Evolutionary conservation across 768 basidiomycete genomes (phyloP).

Genomic region (Trametes maxima): DNA sequence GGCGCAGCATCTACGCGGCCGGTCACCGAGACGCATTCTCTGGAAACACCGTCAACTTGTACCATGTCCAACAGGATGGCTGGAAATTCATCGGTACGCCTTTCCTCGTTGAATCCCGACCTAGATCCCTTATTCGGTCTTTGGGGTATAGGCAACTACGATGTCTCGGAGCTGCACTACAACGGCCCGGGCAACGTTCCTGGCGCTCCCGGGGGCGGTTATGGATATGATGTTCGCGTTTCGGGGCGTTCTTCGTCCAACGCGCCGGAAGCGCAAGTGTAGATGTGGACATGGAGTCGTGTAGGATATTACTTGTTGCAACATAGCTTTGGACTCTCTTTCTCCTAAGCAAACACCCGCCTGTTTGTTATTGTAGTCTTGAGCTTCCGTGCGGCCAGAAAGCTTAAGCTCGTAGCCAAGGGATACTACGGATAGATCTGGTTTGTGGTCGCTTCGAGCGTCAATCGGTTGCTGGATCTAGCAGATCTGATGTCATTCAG

Average conservation of each 20-base stretch:
- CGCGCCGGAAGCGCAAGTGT: constrained; percentile 37
- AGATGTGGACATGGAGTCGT: constrained; percentile 19
- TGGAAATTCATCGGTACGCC: constrained; percentile 93
- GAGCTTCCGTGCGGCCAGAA: not conserved
- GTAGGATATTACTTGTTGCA: constrained; percentile 22
- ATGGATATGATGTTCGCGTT: constrained; percentile 78
- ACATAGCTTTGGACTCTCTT: constrained; percentile 6
- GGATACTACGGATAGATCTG: not conserved
- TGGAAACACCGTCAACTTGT: constrained; percentile 94
- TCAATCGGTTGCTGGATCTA: constrained; percentile 3
- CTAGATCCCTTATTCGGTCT: not conserved
- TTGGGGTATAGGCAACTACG: constrained; percentile 76
- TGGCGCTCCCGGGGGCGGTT: constrained; percentile 65
- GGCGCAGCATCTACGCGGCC: constrained; percentile 94
- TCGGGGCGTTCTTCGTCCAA: constrained; percentile 58
- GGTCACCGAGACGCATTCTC: constrained; percentile 97
- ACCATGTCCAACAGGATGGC: constrained; percentile 91
- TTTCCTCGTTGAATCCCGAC: not conserved
- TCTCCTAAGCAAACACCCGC: not conserved
- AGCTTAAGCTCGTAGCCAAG: no score
- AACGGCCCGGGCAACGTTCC: constrained; percentile 76
- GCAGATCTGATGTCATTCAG: constrained; percentile 17
- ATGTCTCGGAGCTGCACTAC: constrained; percentile 88
- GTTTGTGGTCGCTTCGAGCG: not conserved
- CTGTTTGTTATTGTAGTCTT: not conserved